These are phyloP conservation scores for Backusella sp. DNA, from an alignment of 192 early-diverging fungal genomes.

Conservation along the genomic window DNA sequence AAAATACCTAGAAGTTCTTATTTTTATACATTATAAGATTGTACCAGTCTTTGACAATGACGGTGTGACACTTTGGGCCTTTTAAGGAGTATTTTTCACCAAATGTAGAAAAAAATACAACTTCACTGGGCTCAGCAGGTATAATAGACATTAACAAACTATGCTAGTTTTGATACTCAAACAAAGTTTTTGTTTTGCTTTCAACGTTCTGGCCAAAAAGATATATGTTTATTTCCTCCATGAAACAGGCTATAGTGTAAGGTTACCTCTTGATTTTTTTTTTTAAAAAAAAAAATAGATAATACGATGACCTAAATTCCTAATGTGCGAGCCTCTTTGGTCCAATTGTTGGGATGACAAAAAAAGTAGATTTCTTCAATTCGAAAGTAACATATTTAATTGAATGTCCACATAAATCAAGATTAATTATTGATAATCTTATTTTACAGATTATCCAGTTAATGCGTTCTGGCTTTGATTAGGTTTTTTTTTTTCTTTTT, in stretches of 20 bases:
- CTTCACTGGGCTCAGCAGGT: background rate
- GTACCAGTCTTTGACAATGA: background rate
- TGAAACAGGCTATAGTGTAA: background rate
- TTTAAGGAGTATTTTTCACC: background rate
- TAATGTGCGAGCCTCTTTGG: background rate
- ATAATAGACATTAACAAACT: background rate
- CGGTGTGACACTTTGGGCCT: background rate
- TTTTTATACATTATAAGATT: constrained; percentile 8
- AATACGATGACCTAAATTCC: background rate
- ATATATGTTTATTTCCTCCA: background rate
- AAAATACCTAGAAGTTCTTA: background rate
- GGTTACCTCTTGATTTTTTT: background rate
- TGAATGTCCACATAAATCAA: background rate
- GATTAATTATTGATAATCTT: background rate
- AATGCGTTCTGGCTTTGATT: background rate
- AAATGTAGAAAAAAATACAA: background rate
- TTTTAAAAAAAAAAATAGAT: background rate
- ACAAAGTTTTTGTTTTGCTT: background rate
- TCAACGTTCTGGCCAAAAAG: background rate
- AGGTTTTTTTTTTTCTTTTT: background rate
- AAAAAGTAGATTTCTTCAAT: background rate
- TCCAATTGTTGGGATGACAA: background rate
- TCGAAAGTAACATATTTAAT: background rate
- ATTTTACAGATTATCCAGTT: background rate
- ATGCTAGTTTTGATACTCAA: background rate